phyloP scores from a whole-genome alignment of 2,329 filamentous ascomycete genomes.

The Xylaria digitata region DNA sequence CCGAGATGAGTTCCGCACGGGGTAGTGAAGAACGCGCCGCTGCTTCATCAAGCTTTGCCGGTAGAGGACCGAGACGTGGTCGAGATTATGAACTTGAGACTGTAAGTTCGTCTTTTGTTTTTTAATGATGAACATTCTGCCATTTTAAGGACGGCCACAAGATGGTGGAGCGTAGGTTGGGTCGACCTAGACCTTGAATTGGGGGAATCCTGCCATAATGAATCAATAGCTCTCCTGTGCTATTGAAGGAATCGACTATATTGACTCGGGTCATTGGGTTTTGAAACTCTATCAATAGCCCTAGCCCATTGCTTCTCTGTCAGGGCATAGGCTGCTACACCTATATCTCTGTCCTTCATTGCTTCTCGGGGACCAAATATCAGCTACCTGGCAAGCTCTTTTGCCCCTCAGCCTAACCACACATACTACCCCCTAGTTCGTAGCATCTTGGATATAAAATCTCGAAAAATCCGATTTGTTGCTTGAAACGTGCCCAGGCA shows the following conservation, averaged over 20 bases:
- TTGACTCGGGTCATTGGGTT: background rate
- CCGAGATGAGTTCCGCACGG: slow-evolving; percentile 72
- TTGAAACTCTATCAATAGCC: slow-evolving; percentile 9
- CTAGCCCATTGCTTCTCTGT: slow-evolving; percentile 12
- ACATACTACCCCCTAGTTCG: background rate
- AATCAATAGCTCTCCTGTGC: background rate
- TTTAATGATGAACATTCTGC: slow-evolving; percentile 11
- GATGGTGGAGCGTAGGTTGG: slow-evolving; percentile 23
- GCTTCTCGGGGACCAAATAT: background rate
- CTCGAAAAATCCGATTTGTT: background rate
- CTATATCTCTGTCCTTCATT: background rate
- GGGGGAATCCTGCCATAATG: slow-evolving; percentile 11
- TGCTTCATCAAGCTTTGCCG: slow-evolving; percentile 67
- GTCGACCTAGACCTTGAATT: background rate
- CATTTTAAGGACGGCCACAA: slow-evolving; percentile 5
- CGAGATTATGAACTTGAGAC: slow-evolving; percentile 86
- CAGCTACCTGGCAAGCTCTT: background rate
- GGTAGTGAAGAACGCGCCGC: slow-evolving; percentile 83
- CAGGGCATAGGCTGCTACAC: background rate
- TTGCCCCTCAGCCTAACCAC: background rate
- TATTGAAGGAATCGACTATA: slow-evolving; percentile 3
- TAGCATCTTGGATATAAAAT: background rate
- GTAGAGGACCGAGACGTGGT: slow-evolving; percentile 76
- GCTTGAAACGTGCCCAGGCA: background rate
- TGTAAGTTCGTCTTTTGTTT: slow-evolving; percentile 64